Conservation (phyloP, 2,329 filamentous ascomycete genomes). For the Fusarium odoratissimum region DNA sequence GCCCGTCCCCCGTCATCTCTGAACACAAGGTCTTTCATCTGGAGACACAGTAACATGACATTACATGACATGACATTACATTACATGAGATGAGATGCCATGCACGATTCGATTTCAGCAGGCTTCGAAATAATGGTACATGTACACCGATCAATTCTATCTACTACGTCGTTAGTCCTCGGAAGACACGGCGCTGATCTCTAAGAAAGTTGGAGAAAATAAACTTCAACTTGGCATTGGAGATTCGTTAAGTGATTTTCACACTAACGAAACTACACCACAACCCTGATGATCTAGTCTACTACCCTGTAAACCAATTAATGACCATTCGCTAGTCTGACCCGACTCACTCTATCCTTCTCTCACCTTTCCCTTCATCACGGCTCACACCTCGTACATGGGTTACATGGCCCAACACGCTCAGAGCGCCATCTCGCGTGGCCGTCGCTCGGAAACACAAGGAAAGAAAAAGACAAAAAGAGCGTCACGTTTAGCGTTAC, state of each 20-base stretch:
- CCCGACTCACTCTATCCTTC: neutral
- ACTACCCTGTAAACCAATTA: neutral
- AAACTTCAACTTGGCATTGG: neutral
- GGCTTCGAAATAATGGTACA: slow-evolving; percentile 13
- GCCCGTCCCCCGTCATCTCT: slow-evolving; percentile 21
- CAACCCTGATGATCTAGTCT: neutral
- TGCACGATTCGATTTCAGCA: slow-evolving; percentile 29
- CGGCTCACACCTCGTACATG: slow-evolving; percentile 39
- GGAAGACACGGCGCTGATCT: neutral
- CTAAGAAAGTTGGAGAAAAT: slow-evolving; percentile 1
- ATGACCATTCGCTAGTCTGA: neutral
- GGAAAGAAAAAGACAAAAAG: slow-evolving; percentile 6
- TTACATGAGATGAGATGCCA: slow-evolving; percentile 2
- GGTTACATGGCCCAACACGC: slow-evolving; percentile 26
- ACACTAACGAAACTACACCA: neutral
- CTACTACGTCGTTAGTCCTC: neutral
- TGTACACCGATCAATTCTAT: slow-evolving; percentile 2
- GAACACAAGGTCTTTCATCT: slow-evolving; percentile 15
- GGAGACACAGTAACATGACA: slow-evolving; percentile 6
- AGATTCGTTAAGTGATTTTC: neutral
- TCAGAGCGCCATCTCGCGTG: slow-evolving; percentile 46
- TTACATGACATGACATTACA: neutral
- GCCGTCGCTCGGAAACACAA: slow-evolving; percentile 40
- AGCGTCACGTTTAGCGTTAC: slow-evolving; percentile 34
- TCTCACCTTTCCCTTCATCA: neutral